These are phyloP conservation scores for Fabrea salina DNA, from an alignment of 169 alveolate genomes.

Conservation along the genomic window DNA sequence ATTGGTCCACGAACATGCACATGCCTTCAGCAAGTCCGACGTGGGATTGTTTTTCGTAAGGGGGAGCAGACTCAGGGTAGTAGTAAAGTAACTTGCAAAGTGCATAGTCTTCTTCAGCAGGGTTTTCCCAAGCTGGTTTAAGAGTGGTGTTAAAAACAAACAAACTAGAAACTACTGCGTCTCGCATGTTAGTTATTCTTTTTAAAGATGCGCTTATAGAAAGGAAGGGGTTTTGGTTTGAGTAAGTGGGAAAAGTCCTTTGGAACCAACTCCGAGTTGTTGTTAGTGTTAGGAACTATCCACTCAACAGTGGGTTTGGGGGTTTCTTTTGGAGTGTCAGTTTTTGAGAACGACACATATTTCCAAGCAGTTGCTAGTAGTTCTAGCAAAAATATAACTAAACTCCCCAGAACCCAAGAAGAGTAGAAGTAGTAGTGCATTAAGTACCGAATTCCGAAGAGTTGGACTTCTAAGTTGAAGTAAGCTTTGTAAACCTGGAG, in stretches of 20 bases:
- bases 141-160: slow-evolving; percentile 28
- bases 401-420: neutral
- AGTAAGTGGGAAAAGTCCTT: too few species aligned
- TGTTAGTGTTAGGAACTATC: too few species aligned
- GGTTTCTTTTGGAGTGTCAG: too few species aligned
- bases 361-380: neutral
- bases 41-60: slow-evolving; percentile 21
- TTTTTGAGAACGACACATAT: too few species aligned
- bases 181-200: neutral
- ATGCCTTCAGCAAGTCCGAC: slow-evolving; percentile 31
- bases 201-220: too few species aligned
- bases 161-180: neutral
- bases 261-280: too few species aligned
- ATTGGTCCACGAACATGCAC: neutral
- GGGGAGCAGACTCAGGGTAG: slow-evolving; percentile 23
- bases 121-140: slow-evolving; percentile 1
- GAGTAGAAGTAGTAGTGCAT: neutral
- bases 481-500: neutral
- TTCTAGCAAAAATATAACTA: neutral
- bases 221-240: too few species aligned
- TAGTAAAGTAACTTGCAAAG: slow-evolving; percentile 21
- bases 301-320: too few species aligned
- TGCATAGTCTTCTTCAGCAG: slow-evolving; percentile 27
- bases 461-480: neutral
- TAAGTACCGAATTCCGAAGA: neutral